Base-by-base conservation (phyloP, 441 rosid genomes). In the Euphorbia corollata region DNA sequence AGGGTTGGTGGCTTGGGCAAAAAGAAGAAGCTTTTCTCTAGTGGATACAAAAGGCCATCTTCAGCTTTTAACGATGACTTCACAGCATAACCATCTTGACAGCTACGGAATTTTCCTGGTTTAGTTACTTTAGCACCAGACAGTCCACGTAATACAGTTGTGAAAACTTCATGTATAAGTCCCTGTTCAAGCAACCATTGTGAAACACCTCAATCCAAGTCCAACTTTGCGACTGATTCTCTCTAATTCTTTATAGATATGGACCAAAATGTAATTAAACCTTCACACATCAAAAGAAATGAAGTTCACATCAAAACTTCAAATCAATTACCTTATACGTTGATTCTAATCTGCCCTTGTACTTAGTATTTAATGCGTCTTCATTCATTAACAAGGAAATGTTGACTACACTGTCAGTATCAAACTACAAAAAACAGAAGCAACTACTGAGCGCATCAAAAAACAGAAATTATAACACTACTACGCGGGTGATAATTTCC, bases 1-100 rank as follows among this genome's bases (percentile, higher is more conserved):
- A 94, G 92, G 34, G 97, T 91, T 56, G 99, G 99, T 50, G 99
- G 97, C 80, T 91, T 94, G 68, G 99, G 99, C 65, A 94, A 75
- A 74, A 91, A 94, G 87, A 94, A 91, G 77, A 94, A 94, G 78
- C 97, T 86, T 86, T 94, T 91, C 78, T 94, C 99, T 58, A 94
- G 97, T 41, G 99, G 97, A 78, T 91, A 94, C 48, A 94, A 81
- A 32, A 94, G 87, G 59, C 99, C 97, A 77, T 91, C 99, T 86
- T 94, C 99, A 73, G 98, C 99, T 75, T 94, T 94, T 36, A 94
- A 79, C 13, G 99, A 94, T 63, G 97, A 94, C 79, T 94, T 94
- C 73, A 94, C 97, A 34, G 97, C 99, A 84, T 86, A 91, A 64
- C 99, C 99, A 78, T 91, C 97, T 78, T 88, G 96, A 75, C 86